A percentile compares a stretch with the other conserved stretches of the same genome.
phyloP scores from a whole-genome alignment of 164 flowering plant species.

The Aristolochia fimbriata region DNA sequence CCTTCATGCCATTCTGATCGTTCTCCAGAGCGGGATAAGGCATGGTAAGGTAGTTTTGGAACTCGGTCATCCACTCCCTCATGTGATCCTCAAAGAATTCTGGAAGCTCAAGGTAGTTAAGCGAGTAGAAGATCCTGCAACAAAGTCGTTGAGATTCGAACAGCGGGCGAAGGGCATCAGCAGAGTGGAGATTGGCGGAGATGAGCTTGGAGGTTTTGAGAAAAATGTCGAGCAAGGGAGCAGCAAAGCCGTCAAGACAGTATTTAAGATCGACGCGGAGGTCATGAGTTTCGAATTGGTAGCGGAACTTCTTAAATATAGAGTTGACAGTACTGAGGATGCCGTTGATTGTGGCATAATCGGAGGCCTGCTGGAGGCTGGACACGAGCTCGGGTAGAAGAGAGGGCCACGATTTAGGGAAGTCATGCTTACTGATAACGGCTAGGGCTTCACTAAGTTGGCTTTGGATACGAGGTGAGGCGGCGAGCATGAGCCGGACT shows the following conservation, averaged over 20 bases:
- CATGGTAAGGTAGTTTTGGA: slow-evolving; percentile 49
- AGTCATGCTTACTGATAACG: slow-evolving; percentile 74
- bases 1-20: slow-evolving; percentile 32
- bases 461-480: slow-evolving; percentile 49
- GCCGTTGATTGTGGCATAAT: slow-evolving; percentile 72
- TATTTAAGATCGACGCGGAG: slow-evolving; percentile 69
- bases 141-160: slow-evolving; percentile 84
- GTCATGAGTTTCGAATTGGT: slow-evolving; percentile 59
- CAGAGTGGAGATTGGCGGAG: slow-evolving; percentile 30
- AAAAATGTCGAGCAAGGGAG: slow-evolving; percentile 58
- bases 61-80: slow-evolving; percentile 87
- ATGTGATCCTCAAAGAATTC: slow-evolving; percentile 91
- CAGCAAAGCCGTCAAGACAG: slow-evolving; percentile 69
- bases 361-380: slow-evolving; percentile 38
- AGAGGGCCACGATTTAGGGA: slow-evolving; percentile 71
- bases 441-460: slow-evolving; percentile 84
- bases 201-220: slow-evolving; percentile 42
- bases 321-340: slow-evolving; percentile 74
- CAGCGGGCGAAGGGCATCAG: slow-evolving; percentile 28
- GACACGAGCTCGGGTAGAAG: slow-evolving; percentile 70
- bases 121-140: slow-evolving; percentile 71
- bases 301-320: slow-evolving; percentile 77
- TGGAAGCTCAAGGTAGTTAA: slow-evolving; percentile 88
- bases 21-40: slow-evolving; percentile 49
- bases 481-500: slow-evolving; percentile 62